These are phyloP conservation scores for Boletus subcaerulescens DNA, from an alignment of 768 basidiomycete species.

Conservation along the genomic window DNA sequence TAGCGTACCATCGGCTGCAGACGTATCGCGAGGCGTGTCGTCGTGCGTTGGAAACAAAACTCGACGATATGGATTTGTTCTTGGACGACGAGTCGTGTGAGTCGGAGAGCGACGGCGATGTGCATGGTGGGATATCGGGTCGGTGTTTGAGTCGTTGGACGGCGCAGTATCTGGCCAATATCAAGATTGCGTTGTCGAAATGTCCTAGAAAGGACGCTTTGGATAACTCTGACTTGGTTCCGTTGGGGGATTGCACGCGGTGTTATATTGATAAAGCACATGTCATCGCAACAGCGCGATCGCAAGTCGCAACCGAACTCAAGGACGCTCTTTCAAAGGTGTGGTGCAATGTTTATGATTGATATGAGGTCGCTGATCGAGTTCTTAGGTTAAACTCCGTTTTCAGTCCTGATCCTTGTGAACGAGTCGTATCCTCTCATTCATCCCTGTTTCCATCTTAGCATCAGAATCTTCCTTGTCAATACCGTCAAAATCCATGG, in stretches of 20 bases:
- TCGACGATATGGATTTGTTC: neutral
- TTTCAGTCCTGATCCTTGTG: neutral
- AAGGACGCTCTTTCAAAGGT: neutral
- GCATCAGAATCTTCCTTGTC: no score
- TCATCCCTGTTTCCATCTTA: no score
- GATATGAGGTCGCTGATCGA: neutral
- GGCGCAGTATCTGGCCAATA: neutral
- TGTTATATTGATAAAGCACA: neutral
- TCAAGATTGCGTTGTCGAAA: neutral
- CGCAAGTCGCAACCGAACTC: neutral
- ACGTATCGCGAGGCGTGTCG: neutral
- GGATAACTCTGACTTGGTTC: neutral
- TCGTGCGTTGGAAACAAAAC: neutral
- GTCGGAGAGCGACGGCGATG: neutral
- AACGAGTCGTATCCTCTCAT: no score
- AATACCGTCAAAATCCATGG: neutral
- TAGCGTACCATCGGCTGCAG: slow-evolving; percentile 1
- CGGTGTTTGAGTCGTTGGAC: neutral
- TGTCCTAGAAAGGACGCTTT: neutral
- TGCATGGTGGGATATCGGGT: neutral
- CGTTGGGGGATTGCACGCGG: neutral
- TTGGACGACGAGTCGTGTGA: neutral
- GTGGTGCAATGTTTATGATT: no score
- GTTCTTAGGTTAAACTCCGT: neutral
- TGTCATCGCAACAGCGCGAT: neutral